Conservation (phyloP, 495 filamentous ascomycete species). For the Trichocladium antarcticum region DNA sequence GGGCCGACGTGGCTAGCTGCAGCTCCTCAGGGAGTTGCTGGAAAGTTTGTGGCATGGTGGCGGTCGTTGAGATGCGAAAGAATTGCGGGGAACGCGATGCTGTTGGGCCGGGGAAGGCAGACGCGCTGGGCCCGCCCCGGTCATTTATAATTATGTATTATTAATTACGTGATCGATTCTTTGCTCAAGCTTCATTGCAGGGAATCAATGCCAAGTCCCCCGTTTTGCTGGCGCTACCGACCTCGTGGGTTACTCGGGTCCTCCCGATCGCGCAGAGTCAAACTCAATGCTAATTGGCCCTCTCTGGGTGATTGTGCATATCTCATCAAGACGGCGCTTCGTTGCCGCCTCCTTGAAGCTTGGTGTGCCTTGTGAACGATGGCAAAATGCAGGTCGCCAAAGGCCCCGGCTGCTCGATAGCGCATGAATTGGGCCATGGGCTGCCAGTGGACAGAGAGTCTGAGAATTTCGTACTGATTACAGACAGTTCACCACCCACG, state of each 20-base stretch:
- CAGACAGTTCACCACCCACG: too few species aligned
- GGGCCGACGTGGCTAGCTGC: constrained; percentile 56
- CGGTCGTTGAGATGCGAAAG: neutral
- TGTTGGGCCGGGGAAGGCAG: neutral
- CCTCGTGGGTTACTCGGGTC: neutral
- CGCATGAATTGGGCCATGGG: too few species aligned
- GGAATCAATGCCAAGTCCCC: too few species aligned
- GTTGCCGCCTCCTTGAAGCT: constrained; percentile 4
- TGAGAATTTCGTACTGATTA: too few species aligned
- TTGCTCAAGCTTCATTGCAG: too few species aligned
- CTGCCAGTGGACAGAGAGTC: too few species aligned
- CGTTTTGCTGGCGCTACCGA: too few species aligned
- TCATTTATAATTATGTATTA: too few species aligned
- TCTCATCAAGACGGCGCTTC: constrained; percentile 1
- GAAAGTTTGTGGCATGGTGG: constrained; percentile 17
- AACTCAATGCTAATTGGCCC: neutral
- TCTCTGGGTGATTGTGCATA: too few species aligned
- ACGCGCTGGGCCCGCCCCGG: too few species aligned
- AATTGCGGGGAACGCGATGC: neutral
- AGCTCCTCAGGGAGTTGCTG: constrained; percentile 47
- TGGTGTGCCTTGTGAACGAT: neutral
- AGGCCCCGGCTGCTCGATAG: neutral
- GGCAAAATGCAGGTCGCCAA: neutral
- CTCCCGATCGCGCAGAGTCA: neutral
- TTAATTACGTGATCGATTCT: too few species aligned